These are phyloP conservation scores for Tolypocladium album DNA, from an alignment of 2,329 filamentous ascomycete genomes.

Conservation along the genomic window DNA sequence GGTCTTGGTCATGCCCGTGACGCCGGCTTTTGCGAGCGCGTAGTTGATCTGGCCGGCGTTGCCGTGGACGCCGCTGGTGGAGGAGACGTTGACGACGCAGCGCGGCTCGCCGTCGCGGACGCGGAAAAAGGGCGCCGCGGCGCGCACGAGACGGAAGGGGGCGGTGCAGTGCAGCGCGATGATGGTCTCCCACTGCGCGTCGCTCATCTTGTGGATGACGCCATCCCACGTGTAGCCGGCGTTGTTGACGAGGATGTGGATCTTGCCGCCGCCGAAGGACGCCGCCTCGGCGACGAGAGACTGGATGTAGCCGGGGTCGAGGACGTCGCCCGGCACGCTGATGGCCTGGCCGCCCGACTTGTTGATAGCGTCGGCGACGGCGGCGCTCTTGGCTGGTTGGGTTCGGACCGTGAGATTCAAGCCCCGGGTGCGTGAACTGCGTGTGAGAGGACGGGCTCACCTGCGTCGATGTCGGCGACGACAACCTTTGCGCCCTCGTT, in stretches of 20 bases:
- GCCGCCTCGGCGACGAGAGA: slow-evolving; percentile 64
- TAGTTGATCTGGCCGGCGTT: slow-evolving; percentile 93
- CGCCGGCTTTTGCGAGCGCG: slow-evolving; percentile 72
- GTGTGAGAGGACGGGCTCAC: slow-evolving; percentile 30
- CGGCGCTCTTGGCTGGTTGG: slow-evolving; percentile 51
- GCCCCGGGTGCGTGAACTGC: too few relatives aligned
- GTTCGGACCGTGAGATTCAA: neutral
- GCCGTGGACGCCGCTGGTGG: slow-evolving; percentile 71
- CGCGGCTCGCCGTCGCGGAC: slow-evolving; percentile 73
- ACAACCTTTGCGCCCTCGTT: slow-evolving; percentile 82
- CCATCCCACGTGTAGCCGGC: slow-evolving; percentile 90
- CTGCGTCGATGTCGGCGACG: slow-evolving; percentile 69
- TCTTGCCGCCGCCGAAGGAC: slow-evolving; percentile 75
- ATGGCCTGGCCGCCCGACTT: slow-evolving; percentile 54
- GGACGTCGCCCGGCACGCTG: slow-evolving; percentile 66
- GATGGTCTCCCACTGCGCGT: slow-evolving; percentile 89
- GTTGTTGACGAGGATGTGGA: slow-evolving; percentile 87
- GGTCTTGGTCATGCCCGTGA: slow-evolving; percentile 75
- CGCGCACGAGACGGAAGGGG: slow-evolving; percentile 73
- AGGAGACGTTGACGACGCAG: slow-evolving; percentile 74
- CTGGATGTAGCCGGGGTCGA: slow-evolving; percentile 59
- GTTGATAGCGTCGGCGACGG: slow-evolving; percentile 62
- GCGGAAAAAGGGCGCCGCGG: slow-evolving; percentile 76
- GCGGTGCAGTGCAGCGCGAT: slow-evolving; percentile 73
- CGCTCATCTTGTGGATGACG: slow-evolving; percentile 84